Evolutionary conservation across 176 grass and related monocot genomes (phyloP).

Genomic region (Aegilops speltoides): DNA sequence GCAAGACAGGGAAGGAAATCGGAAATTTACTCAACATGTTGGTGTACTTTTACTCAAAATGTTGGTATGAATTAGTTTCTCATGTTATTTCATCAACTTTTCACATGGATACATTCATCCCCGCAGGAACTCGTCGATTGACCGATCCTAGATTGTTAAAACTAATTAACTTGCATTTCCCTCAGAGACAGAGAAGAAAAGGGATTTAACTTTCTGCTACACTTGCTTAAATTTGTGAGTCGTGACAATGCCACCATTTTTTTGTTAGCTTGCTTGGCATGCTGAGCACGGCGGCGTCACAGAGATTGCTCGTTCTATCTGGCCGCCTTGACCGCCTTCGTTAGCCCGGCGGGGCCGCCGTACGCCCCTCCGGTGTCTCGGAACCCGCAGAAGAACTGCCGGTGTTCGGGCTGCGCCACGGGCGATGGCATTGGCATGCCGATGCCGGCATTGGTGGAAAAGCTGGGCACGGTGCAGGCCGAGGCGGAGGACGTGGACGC

Average conservation of each 20-base stretch:
- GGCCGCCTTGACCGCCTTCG: constrained; percentile 43
- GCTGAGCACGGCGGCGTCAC: neutral
- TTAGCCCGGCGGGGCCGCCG: neutral
- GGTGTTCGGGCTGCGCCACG: constrained; percentile 16
- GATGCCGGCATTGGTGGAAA: neutral
- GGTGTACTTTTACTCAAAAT: too few species aligned
- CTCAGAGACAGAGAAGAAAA: neutral
- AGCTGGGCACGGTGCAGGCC: neutral
- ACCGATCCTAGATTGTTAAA: constrained; percentile 27
- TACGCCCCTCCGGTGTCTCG: constrained; percentile 22
- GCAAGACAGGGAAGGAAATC: neutral
- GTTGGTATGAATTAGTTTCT: constrained; percentile 12
- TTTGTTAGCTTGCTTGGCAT: neutral
- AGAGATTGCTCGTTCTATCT: constrained; percentile 14
- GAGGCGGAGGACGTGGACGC: constrained; percentile 24
- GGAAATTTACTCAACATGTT: neutral
- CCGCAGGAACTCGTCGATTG: neutral
- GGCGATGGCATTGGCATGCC: neutral
- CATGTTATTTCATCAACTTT: constrained; percentile 35
- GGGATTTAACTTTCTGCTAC: neutral
- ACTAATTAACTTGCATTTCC: constrained; percentile 5
- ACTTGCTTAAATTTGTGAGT: constrained; percentile 11
- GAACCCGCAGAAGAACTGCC: constrained; percentile 48
- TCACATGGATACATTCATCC: constrained; percentile 24
- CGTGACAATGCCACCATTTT: neutral